Evolutionary conservation across 176 grass and related monocot genomes (phyloP).

Genomic region (Aechmea fasciata): DNA sequence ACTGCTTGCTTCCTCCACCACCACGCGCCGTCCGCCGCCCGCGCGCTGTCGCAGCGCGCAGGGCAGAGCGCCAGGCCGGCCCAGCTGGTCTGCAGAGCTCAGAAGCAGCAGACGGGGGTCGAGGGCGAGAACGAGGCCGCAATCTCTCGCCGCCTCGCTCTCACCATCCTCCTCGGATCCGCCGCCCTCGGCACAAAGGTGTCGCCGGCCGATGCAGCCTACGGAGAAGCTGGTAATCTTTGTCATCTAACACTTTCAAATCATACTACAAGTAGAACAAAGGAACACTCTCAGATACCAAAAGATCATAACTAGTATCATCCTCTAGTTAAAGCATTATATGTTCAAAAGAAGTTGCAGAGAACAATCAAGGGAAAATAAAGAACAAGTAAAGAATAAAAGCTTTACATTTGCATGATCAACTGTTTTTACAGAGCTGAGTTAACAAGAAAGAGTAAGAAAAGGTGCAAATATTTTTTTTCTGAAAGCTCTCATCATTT

Average conservation of each 20-base stretch:
- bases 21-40: slow-evolving; percentile 29
- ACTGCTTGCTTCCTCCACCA: slow-evolving; percentile 88
- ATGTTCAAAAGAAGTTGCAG: too few species aligned
- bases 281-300: too few species aligned
- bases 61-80: slow-evolving; percentile 9
- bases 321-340: too few species aligned
- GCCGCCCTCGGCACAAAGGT: slow-evolving; percentile 49
- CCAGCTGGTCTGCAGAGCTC: slow-evolving; percentile 63
- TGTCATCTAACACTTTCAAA: not conserved
- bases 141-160: slow-evolving; percentile 47
- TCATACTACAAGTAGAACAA: too few species aligned
- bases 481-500: too few species aligned
- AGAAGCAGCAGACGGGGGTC: slow-evolving; percentile 33
- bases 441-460: too few species aligned
- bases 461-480: too few species aligned
- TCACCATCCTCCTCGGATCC: slow-evolving; percentile 60
- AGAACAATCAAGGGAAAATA: too few species aligned
- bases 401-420: too few species aligned
- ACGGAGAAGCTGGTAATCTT: slow-evolving; percentile 70
- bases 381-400: too few species aligned
- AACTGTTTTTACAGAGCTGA: too few species aligned
- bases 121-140: slow-evolving; percentile 9
- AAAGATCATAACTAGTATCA: too few species aligned
- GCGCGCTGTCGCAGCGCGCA: slow-evolving; percentile 21
- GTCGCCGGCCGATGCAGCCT: slow-evolving; percentile 65